Percentiles rank a stretch among this genome's conserved stretches.
Evolutionary conservation across 225 moss, liverwort and hornwort species (phyloP).

Genomic region (Takakia lepidozioides): DNA sequence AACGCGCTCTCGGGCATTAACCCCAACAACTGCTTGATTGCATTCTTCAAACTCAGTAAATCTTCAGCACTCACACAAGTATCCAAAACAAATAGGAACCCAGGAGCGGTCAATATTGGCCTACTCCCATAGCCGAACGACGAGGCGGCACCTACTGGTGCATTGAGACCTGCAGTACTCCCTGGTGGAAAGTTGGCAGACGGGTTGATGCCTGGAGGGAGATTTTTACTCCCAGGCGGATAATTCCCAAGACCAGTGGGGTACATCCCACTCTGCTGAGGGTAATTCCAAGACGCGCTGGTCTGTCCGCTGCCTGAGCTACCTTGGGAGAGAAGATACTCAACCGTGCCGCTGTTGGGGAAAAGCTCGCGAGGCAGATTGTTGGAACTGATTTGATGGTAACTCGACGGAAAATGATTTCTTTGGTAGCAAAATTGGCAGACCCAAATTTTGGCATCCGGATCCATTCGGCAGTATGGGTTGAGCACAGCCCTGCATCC

Average conservation of each 20-base stretch:
- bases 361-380: slow-evolving; percentile 86
- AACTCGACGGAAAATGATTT: slow-evolving; percentile 75
- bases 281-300: slow-evolving; percentile 12
- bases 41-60: slow-evolving; percentile 57
- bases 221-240: too few species aligned
- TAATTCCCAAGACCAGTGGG: too few species aligned
- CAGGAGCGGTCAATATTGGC: slow-evolving; percentile 16
- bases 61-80: slow-evolving; percentile 82
- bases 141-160: background rate
- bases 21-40: slow-evolving; percentile 66
- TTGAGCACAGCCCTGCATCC: slow-evolving; percentile 84
- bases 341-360: slow-evolving; percentile 77
- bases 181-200: too few species aligned
- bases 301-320: background rate
- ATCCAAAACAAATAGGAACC: slow-evolving; percentile 83
- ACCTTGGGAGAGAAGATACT: slow-evolving; percentile 56
- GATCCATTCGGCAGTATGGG: slow-evolving; percentile 77
- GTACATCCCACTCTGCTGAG: slow-evolving; percentile 29
- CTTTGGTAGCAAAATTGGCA: slow-evolving; percentile 94
- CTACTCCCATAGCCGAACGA: background rate
- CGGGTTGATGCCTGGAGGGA: too few species aligned
- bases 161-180: background rate
- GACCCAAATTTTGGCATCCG: slow-evolving; percentile 88
- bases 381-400: slow-evolving; percentile 64
- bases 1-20: slow-evolving; percentile 80